Evolutionary conservation across 805 yeast species (phyloP).

Genomic region (Wickerhamomyces tratensis): DNA sequence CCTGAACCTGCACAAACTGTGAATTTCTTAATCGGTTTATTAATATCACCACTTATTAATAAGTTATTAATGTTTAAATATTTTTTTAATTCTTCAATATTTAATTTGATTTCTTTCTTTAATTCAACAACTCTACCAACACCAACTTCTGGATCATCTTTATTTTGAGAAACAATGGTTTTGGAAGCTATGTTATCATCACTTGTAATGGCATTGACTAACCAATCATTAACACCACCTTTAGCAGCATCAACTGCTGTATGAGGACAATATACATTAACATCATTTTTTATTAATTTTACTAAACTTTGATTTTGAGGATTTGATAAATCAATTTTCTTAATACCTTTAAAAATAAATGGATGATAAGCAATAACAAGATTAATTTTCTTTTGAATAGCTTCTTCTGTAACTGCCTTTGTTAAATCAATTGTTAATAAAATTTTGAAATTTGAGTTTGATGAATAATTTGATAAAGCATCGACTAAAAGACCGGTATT

Average conservation of each 20-base stretch:
- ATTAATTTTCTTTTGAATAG: constrained; percentile 42
- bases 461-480: constrained; percentile 28
- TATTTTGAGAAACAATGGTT: constrained; percentile 34
- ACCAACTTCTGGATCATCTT: constrained; percentile 44
- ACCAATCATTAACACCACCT: constrained; percentile 94
- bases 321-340: constrained; percentile 52
- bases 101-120: constrained; percentile 30
- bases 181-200: constrained; percentile 15
- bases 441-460: constrained; percentile 19
- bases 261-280: constrained; percentile 91
- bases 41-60: constrained; percentile 44
- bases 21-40: constrained; percentile 34
- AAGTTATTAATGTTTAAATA: constrained; percentile 43
- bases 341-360: constrained; percentile 83
- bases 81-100: constrained; percentile 40
- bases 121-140: constrained; percentile 69
- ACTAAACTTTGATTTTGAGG: constrained; percentile 79
- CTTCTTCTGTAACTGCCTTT: constrained; percentile 76
- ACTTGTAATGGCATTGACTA: constrained; percentile 49
- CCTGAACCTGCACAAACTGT: constrained; percentile 98
- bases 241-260: constrained; percentile 90
- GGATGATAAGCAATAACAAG: constrained; percentile 88
- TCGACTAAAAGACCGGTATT: constrained; percentile 89
- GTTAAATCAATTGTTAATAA: constrained; percentile 83
- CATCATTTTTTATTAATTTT: constrained; percentile 61